Evolutionary conservation across 192 early-diverging fungal species (phyloP), one percentile per base, ranked within the genome.

Genomic region (Geranomyces variabilis): DNA sequence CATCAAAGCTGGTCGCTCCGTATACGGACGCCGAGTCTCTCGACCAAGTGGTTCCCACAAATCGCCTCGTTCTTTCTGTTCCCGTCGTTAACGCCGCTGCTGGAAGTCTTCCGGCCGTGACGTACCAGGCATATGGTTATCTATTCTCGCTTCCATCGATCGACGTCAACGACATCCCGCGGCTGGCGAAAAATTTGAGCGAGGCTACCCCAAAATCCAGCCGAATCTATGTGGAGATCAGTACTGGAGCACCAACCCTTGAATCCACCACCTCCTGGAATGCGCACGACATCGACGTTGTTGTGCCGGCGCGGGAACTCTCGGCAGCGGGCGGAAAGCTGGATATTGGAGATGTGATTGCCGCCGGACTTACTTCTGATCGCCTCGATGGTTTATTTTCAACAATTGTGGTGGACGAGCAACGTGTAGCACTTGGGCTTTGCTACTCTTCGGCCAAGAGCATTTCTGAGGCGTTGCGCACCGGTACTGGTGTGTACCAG

Each of bases 351-450:
- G 68, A 70, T 3, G 79, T 76, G 44, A 67, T 72, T 45, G 49
- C 66, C 13, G 63, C 77, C 9, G 51, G 53, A 21, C 76, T 82
- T 17, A 86, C 75, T 6, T 88, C 92, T 0, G 97, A 99, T 73
- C 93, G 97, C 33, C 53, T 89, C n/a, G 97, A 98, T 77, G 93
- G 91, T 0, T 83, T 99, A 57, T 89, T 92, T 73, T 84, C 96
- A 1, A 99, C 97, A 6, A 82, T 96, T 22, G 96, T 99, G 5
- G 93, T 93, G 4, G 95, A 98, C 81, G 93, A 96, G 77, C 88
- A 88, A 53, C 81, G 86, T 7, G 88, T 90, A n/a, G 91, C 93
- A 17, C 81, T 99, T 34, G 97, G 97, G 44, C 80, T 99, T 10
- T 95, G 90, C 10, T 99, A 98, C 78, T 96, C 97, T 17, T 92